phyloP scores from a whole-genome alignment of 306 rosid species.

The Glycine soja region DNA sequence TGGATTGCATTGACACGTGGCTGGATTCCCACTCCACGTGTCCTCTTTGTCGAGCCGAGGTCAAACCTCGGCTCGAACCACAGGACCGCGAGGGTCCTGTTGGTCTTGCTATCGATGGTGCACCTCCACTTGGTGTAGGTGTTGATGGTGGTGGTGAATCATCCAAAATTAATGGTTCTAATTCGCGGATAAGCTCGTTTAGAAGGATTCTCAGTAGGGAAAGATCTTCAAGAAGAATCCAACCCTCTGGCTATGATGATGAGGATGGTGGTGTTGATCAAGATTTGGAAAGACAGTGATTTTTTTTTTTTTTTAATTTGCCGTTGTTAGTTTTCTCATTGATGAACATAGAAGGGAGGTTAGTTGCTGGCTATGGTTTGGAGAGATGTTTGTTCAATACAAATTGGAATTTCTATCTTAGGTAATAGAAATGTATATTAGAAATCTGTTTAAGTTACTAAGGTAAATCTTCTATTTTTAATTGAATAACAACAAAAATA shows the following conservation, averaged over 20 bases:
- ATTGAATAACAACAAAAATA: neutral
- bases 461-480: too few relatives aligned
- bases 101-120: neutral
- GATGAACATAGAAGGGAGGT: neutral
- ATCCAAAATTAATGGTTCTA: conserved; percentile 30
- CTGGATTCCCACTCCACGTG: conserved; percentile 51
- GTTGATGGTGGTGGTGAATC: neutral
- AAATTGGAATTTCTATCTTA: neutral
- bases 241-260: conserved; percentile 6
- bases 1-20: conserved; percentile 62
- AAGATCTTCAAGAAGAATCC: conserved; percentile 50
- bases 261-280: conserved; percentile 19
- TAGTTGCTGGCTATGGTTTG: neutral
- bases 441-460: too few relatives aligned
- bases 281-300: conserved; percentile 59
- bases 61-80: conserved; percentile 38
- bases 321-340: neutral
- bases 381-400: neutral
- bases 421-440: too few relatives aligned
- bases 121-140: neutral
- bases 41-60: conserved; percentile 62
- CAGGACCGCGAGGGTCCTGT: conserved; percentile 52
- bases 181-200: neutral
- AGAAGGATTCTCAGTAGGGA: conserved; percentile 53
- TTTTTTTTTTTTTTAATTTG: neutral